Base-by-base conservation (phyloP, 148 eudicot species). In the Arbutus unedo region DNA sequence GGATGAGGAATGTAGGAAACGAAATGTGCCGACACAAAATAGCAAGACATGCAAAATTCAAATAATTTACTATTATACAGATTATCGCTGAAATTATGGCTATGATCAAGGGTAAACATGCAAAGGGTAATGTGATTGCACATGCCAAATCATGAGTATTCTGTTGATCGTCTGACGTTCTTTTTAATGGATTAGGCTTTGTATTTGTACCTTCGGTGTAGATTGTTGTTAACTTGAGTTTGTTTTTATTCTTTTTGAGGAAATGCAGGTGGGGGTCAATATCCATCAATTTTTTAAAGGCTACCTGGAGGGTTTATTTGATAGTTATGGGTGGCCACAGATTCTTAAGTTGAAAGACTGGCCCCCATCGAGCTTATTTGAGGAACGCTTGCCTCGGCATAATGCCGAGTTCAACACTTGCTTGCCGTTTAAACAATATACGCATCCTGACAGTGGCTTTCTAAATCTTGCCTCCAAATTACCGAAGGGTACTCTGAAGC, bases 371-470 rank as follows among this genome's bases (percentile, higher is more conserved):
- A 86, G 89, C 74, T 88, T 86, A 60, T 93, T 92, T 79, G 89
- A 91, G 53, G 68, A 81, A 77, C 86, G 85, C 73, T 60, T 91
- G 64, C 97, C 97, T 8, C 85, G 94, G 56, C 97, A 93, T 66
- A 87, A 88, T 87, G 93, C 88, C 59, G 97, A 93, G 84, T 91
- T 91, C 70, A 78, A 87, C 60, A 86, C 78, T 83, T 86, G 92
- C 83, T 85, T 93, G 87, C 94, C 97, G 11, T 93, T 90, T 76
- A 93, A 93, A 86, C 90, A 91, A 80, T 91, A 93, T 88, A 90
- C 97, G 41, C 92, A 90, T 85, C 92, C 93, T 44, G 73, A 57
- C 8, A 57, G 73, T 50, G 92, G 97, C 60, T 16, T 84, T 83
- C 87, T 91, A 15, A 93, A 93, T 81, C 90, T 93, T 76, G 92